Conservation (phyloP, 768 basidiomycete species). For the Glaciozyma martinii region DNA sequence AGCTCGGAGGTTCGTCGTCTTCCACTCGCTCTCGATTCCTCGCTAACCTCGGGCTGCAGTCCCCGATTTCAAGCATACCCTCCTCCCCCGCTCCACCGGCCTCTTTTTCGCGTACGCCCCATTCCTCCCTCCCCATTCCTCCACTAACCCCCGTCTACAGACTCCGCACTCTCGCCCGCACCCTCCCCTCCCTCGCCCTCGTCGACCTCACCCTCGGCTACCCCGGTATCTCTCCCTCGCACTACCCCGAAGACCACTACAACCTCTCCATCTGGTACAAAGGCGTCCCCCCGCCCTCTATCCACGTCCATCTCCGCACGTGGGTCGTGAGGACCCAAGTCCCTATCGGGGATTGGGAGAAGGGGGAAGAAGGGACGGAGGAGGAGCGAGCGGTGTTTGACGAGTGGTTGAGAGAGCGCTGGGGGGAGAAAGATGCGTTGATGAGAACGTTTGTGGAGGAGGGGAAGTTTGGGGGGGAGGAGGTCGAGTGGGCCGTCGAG, state of each 20-base stretch:
- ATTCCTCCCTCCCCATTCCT: not conserved
- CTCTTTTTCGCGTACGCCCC: slow-evolving; percentile 55
- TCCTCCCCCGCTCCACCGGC: slow-evolving; percentile 87
- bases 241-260: slow-evolving; percentile 44
- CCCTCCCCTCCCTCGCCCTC: slow-evolving; percentile 64
- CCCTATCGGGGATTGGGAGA: slow-evolving; percentile 37
- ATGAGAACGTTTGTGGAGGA: not conserved
- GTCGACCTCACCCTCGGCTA: slow-evolving; percentile 84
- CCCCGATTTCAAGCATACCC: slow-evolving; percentile 64
- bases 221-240: slow-evolving; percentile 43
- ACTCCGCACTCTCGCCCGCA: slow-evolving; percentile 60
- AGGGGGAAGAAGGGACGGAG: slow-evolving; percentile 43
- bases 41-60: slow-evolving; percentile 43
- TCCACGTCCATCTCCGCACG: slow-evolving; percentile 78
- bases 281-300: slow-evolving; percentile 65
- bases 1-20: slow-evolving; percentile 64
- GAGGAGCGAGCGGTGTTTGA: slow-evolving; percentile 63
- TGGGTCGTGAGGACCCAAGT: slow-evolving; percentile 53
- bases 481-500: slow-evolving; percentile 44
- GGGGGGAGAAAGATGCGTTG: slow-evolving; percentile 7
- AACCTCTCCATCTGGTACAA: slow-evolving; percentile 80
- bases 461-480: slow-evolving; percentile 41
- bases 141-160: not conserved
- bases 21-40: not conserved
- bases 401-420: slow-evolving; percentile 52